Conservation (phyloP, 306 rosid genomes). For the Begonia fuchsioides region DNA sequence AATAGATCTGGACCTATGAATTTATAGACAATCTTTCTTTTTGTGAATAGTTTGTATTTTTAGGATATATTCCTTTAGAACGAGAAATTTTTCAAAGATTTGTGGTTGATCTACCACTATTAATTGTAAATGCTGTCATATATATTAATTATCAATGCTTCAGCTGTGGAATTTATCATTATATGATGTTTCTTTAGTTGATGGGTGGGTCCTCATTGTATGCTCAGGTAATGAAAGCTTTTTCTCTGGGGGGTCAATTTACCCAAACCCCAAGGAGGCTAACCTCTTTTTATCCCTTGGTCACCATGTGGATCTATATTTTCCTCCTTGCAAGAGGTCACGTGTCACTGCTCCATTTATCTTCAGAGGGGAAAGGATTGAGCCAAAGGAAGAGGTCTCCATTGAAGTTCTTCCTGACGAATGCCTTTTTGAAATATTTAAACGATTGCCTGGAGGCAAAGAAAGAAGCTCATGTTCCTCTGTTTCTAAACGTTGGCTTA, state of each 20-base stretch:
- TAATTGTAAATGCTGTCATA: not conserved
- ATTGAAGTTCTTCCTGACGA: constrained; percentile 81
- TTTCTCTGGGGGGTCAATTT: constrained; percentile 53
- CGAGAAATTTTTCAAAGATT: not conserved
- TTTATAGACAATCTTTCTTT: no score
- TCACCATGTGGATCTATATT: constrained; percentile 36
- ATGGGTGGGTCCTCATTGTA: constrained; percentile 2
- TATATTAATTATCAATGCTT: not conserved
- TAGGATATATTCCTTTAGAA: no score
- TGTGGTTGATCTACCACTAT: not conserved
- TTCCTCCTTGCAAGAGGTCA: constrained; percentile 63
- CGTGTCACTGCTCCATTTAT: constrained; percentile 43
- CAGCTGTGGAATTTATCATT: not conserved
- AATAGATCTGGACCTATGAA: no score
- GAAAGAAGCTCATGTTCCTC: constrained; percentile 61
- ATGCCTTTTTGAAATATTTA: constrained; percentile 84
- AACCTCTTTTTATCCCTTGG: constrained; percentile 67
- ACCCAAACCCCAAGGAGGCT: constrained; percentile 65
- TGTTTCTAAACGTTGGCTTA: constrained; percentile 91
- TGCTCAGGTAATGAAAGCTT: constrained; percentile 68
- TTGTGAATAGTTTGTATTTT: no score
- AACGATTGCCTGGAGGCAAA: constrained; percentile 65
- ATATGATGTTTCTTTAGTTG: not conserved
- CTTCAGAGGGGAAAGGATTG: constrained; percentile 32
- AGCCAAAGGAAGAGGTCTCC: constrained; percentile 46